Percentiles rank a stretch among this genome's conserved stretches.
Evolutionary conservation across 441 rosid species (phyloP).

Genomic region (Dalechampia spathulata): DNA sequence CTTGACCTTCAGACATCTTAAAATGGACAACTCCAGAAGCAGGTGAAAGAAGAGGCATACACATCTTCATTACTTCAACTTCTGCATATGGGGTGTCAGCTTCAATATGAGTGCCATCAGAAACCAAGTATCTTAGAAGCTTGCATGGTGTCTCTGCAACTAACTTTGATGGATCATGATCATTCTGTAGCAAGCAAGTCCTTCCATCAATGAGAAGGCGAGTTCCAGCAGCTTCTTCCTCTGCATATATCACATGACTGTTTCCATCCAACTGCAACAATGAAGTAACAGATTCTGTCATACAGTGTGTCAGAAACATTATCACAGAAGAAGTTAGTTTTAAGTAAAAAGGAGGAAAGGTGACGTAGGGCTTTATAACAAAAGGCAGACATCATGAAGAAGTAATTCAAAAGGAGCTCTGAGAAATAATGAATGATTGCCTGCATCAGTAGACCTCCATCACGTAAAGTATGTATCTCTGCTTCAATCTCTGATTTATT

Average conservation of each 20-base stretch:
- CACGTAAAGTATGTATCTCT: constrained; percentile 98
- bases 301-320: constrained; percentile 5
- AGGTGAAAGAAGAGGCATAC: constrained; percentile 99
- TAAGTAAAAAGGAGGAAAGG: not conserved
- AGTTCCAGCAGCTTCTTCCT: constrained; percentile 99
- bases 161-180: constrained; percentile 98
- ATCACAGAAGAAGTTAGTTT: not conserved
- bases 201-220: constrained; percentile 99
- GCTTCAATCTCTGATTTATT: constrained; percentile 90
- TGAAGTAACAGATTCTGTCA: not conserved
- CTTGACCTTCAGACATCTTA: constrained; percentile 98
- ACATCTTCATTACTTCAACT: constrained; percentile 99
- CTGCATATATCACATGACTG: constrained; percentile 99
- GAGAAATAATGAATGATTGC: constrained; percentile 39
- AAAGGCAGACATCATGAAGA: not conserved
- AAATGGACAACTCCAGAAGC: constrained; percentile 90
- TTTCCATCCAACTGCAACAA: constrained; percentile 89
- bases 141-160: constrained; percentile 99
- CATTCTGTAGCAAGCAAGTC: constrained; percentile 99
- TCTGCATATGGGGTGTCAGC: constrained; percentile 97
- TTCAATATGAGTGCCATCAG: constrained; percentile 88
- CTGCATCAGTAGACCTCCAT: constrained; percentile 99
- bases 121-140: constrained; percentile 85
- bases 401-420: constrained; percentile 2
- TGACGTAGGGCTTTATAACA: not conserved